Evolutionary conservation across 345 rosid species (phyloP).

Genomic region (Erucastrum elatum): DNA sequence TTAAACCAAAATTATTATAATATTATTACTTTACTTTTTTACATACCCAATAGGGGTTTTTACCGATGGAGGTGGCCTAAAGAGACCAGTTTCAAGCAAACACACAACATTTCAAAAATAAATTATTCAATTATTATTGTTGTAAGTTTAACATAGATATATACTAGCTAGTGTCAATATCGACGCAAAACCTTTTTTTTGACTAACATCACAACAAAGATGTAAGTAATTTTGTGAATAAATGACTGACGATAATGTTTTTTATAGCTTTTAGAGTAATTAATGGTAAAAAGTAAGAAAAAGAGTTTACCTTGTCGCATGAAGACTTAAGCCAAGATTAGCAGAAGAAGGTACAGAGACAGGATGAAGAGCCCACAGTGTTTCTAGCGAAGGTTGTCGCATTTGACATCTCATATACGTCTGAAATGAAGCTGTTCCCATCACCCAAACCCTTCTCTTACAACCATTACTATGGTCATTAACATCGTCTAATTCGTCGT

Average conservation of each 20-base stretch:
- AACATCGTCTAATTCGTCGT: slow-evolving; percentile 17
- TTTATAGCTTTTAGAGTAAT: neutral
- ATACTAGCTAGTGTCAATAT: slow-evolving; percentile 39
- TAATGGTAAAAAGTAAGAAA: slow-evolving; percentile 35
- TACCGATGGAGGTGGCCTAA: no score
- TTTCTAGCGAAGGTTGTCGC: slow-evolving; percentile 77
- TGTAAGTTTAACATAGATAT: slow-evolving; percentile 21
- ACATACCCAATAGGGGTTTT: no score
- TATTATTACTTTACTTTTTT: no score
- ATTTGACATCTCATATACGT: slow-evolving; percentile 80
- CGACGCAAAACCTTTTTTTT: slow-evolving; percentile 33
- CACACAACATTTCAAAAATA: slow-evolving; percentile 15
- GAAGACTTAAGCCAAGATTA: slow-evolving; percentile 80
- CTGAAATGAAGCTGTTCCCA: slow-evolving; percentile 75
- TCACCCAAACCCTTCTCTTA: slow-evolving; percentile 57
- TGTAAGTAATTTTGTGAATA: no score
- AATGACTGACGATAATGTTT: no score
- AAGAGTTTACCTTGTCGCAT: slow-evolving; percentile 61
- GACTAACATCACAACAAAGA: slow-evolving; percentile 26
- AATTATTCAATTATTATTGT: slow-evolving; percentile 3
- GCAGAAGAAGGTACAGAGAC: slow-evolving; percentile 83
- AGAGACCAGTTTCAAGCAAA: slow-evolving; percentile 42
- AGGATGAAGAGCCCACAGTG: slow-evolving; percentile 78
- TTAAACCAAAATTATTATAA: no score
- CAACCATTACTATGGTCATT: slow-evolving; percentile 26